phyloP scores from a whole-genome alignment of 73 alveolate species.

The Paramecium biaurelia region DNA sequence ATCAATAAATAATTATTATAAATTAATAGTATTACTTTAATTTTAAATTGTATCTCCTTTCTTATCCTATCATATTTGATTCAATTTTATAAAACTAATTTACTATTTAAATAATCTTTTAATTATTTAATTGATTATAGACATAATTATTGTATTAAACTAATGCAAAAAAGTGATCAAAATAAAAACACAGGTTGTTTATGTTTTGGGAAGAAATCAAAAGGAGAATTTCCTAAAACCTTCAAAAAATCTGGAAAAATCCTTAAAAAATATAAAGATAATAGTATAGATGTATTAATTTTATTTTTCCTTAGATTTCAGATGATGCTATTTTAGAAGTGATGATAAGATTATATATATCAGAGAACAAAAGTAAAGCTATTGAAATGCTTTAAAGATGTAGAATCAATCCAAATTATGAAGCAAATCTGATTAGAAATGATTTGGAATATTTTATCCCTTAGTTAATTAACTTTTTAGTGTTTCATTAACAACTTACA shows the following conservation, averaged over 20 bases:
- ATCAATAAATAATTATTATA: too few species aligned
- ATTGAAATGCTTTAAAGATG: slow-evolving; percentile 75
- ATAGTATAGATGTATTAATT: background rate
- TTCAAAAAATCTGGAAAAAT: background rate
- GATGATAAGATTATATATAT: background rate
- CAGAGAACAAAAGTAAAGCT: background rate
- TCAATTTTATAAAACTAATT: background rate
- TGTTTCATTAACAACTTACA: slow-evolving; percentile 17
- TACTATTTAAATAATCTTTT: background rate
- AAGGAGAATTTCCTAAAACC: background rate
- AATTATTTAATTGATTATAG: background rate
- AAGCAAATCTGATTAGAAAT: slow-evolving; percentile 69
- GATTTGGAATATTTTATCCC: slow-evolving; percentile 89
- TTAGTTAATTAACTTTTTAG: slow-evolving; percentile 62
- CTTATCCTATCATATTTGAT: background rate
- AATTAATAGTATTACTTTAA: too few species aligned
- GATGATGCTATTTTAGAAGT: slow-evolving; percentile 22
- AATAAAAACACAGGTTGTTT: background rate
- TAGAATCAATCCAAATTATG: slow-evolving; percentile 87
- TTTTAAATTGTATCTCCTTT: background rate
- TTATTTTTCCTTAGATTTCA: background rate
- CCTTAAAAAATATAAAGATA: background rate
- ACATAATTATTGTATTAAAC: background rate
- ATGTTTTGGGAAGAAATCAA: background rate
- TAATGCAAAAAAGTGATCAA: background rate